phyloP scores from a whole-genome alignment of 805 yeast genomes.

The Maudiozyma turicensis region DNA sequence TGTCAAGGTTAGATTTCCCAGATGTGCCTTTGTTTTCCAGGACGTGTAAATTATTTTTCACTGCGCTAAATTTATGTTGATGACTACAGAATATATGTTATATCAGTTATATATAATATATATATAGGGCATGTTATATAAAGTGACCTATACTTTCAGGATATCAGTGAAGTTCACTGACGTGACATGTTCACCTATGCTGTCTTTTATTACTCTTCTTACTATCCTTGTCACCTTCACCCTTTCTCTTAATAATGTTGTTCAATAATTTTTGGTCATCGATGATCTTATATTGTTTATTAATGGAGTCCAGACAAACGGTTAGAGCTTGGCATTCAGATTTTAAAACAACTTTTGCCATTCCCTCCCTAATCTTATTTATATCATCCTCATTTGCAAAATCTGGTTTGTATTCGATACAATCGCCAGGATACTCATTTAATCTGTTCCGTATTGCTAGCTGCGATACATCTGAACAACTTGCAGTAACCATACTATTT shows the following conservation, averaged over 20 bases:
- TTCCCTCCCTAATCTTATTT: constrained; percentile 19
- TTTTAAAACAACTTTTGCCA: constrained; percentile 48
- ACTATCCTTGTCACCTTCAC: background rate
- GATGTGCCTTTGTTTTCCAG: too few species aligned
- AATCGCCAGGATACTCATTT: constrained; percentile 30
- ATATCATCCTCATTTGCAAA: constrained; percentile 8
- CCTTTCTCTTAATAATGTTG: constrained; percentile 47
- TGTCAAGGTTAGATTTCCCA: too few species aligned
- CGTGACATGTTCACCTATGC: too few species aligned
- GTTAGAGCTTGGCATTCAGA: constrained; percentile 47
- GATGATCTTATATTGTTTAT: constrained; percentile 33
- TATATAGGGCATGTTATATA: too few species aligned
- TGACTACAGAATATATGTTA: too few species aligned
- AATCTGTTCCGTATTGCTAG: constrained; percentile 23
- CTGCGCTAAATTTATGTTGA: background rate
- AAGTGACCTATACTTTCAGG: too few species aligned
- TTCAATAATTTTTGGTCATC: constrained; percentile 51
- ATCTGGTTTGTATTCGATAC: constrained; percentile 1
- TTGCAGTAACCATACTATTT: constrained; percentile 37
- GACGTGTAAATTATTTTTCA: too few species aligned
- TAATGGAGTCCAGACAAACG: constrained; percentile 27
- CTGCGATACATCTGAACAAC: constrained; percentile 22
- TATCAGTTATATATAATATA: too few species aligned
- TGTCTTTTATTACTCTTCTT: constrained; percentile 1
- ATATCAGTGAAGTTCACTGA: too few species aligned